Conservation (phyloP, 2,329 filamentous ascomycete genomes). For the Aureobasidium subglaciale region DNA sequence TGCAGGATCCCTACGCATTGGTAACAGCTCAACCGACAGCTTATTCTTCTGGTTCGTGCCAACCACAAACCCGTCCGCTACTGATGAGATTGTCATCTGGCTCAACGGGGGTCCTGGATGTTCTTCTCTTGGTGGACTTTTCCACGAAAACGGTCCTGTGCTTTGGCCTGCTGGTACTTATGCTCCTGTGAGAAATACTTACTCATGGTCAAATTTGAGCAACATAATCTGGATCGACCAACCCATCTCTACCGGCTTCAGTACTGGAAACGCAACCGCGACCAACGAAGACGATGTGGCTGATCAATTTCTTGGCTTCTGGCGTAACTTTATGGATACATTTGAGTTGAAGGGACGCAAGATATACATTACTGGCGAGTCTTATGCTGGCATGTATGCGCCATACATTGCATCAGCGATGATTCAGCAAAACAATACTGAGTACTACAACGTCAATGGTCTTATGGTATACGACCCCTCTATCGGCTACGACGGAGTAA, state of each 20-base stretch:
- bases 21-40: constrained; percentile 21
- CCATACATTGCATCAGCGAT: constrained; percentile 50
- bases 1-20: constrained; percentile 29
- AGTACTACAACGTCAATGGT: constrained; percentile 28
- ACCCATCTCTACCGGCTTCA: constrained; percentile 24
- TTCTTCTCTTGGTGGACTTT: constrained; percentile 35
- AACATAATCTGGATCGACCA: constrained; percentile 63
- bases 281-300: constrained; percentile 36
- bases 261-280: constrained; percentile 25
- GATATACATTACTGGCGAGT: constrained; percentile 50
- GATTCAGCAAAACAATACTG: constrained; percentile 40
- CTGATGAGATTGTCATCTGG: constrained; percentile 35
- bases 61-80: constrained; percentile 36
- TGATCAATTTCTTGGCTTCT: constrained; percentile 37
- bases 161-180: constrained; percentile 37
- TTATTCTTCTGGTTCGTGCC: constrained; percentile 48
- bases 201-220: constrained; percentile 54
- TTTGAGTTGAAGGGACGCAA: constrained; percentile 45
- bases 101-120: constrained; percentile 36
- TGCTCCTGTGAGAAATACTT: constrained; percentile 37
- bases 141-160: constrained; percentile 39
- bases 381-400: constrained; percentile 55
- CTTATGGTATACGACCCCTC: constrained; percentile 30
- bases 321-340: constrained; percentile 44
- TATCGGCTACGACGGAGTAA: constrained; percentile 33